A percentile compares a stretch with the other conserved stretches of the same genome.
phyloP scores from a whole-genome alignment of 495 filamentous ascomycete species.

The Rhizodiscina lignyota region DNA sequence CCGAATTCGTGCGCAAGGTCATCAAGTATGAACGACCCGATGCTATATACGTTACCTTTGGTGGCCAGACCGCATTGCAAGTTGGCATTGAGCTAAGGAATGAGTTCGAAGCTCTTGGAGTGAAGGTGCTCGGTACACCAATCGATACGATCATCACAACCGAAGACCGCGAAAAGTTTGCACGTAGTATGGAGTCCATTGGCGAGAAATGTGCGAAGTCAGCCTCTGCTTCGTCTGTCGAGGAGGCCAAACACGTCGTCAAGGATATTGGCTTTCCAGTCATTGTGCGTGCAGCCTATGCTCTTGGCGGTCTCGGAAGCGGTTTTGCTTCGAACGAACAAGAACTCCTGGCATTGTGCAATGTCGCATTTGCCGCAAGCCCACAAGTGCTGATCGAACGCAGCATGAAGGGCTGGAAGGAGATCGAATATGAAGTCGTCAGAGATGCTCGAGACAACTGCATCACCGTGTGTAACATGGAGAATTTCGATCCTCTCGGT shows the following conservation, averaged over 20 bases:
- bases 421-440: conserved; percentile 95
- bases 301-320: conserved; percentile 85
- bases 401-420: conserved; percentile 99
- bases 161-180: conserved; percentile 92
- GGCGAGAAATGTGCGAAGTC: conserved; percentile 96
- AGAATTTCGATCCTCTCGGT: conserved; percentile 94
- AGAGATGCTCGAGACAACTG: conserved; percentile 90
- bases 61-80: conserved; percentile 84
- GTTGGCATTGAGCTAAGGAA: conserved; percentile 95
- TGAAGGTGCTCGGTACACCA: conserved; percentile 86
- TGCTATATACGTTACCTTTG: conserved; percentile 94
- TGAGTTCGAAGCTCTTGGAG: conserved; percentile 79
- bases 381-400: conserved; percentile 92
- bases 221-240: conserved; percentile 69
- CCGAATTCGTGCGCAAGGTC: conserved; percentile 91
- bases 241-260: conserved; percentile 71
- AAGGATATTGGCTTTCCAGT: conserved; percentile 88
- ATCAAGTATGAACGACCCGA: conserved; percentile 91
- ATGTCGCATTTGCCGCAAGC: conserved; percentile 84
- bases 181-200: conserved; percentile 95
- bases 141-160: conserved; percentile 98
- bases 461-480: conserved; percentile 99
- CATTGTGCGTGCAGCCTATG: conserved; percentile 93
- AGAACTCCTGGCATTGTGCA: conserved; percentile 81
- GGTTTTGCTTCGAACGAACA: conserved; percentile 85